Evolutionary conservation across 305 asterid genomes (phyloP), one percentile per base, ranked within the genome.

Genomic region (Salvia sclarea): DNA sequence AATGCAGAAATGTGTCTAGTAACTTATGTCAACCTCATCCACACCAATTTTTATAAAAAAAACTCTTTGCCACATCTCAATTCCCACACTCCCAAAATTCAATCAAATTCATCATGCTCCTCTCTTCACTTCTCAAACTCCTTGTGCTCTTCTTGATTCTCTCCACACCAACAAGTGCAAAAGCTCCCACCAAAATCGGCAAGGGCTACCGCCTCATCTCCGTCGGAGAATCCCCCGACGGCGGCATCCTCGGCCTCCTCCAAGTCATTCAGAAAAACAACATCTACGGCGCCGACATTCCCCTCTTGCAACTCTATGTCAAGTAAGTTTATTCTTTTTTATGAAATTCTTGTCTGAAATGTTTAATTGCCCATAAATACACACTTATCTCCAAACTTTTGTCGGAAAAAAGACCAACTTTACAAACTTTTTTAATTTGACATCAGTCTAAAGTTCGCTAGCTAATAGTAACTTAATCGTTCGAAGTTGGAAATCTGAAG

Each of bases 221-320:
- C 70, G 68, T 90, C 28, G 80, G 79, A 50, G 86, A 83, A 22
- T 76, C 86, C 56, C 71, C 90, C 5, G 78, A 85, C 54, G 96
- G 98, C 55, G 95, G 90, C 28, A 76, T 92, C 54, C 33, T 84
- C 2, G 98, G 96, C 62, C 83, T 74, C 13, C 97, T 92, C 48
- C 87, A 88, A 81, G 86, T 90, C 31, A 86, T 81, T 74, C 69
- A 85, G 79, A 82, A 82, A 54, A 92, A 82, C 79, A 61, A 66
- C 17, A 68, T 88, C 11, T 92, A 86, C 56, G 97, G 96, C 56
- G 77, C 93, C 20, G 98, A 92, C 76, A 90, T 92, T 62, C 95
- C 96, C 35, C 79, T 83, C 68, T 66, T 92, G 70, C 92, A 88
- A 69, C 93, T 92, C 83, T 84, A 79, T 71, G 97, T 88, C 59